Base-by-base conservation (phyloP, 2,329 filamentous ascomycete genomes). In the Cladophialophora exuberans region DNA sequence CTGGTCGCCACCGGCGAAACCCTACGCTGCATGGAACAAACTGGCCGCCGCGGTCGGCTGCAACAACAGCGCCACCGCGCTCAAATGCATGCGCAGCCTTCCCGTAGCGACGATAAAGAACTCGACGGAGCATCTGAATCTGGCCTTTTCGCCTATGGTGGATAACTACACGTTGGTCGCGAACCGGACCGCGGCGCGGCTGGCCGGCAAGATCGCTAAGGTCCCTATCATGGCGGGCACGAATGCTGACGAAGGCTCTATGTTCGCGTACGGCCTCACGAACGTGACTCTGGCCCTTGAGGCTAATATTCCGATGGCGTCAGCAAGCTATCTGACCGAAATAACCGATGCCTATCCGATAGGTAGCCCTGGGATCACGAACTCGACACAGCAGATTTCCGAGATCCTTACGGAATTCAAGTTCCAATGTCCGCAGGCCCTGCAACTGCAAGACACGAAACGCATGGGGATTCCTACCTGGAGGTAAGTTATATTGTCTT, bases 201-300 rank as follows among this genome's bases (percentile, higher is more conserved):
- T 44, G 62, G 47, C 66, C 4, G 66, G 57, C 2, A 69, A 72
- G 47, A 63, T 72, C 7, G 62, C 65, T 3, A 79, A 74, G 54
- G 66, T 80, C 7, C 56, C 58, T 0, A 56, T 73, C 6, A 59
- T 74, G 5, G 76, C 76, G 39, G 77, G 78, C 31, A 71, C 66
- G 52, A 74, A 70, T 6, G 62, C 80, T 23, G 70, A 73, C n/a
- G 69, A 79, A 64, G 76, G 76, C 6, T 45, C 26, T 3, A 17
- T 53, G 17, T 56, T 56, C 36, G 46, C 28, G 23, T 5, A 35
- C 3, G 45, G 23, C 2, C 10, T 13, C 22, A 46, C 46, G 23
- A 23, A 45, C 2, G 13, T 47, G 6, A 30, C 52, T 5, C 4
- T 4, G 4, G 45, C 31, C 23, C 26, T 59, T 4, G 20, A n/a